Evolutionary conservation across 2,329 filamentous ascomycete genomes (phyloP), one percentile per base, ranked within the genome.

Genomic region (Alternaria conjuncta): DNA sequence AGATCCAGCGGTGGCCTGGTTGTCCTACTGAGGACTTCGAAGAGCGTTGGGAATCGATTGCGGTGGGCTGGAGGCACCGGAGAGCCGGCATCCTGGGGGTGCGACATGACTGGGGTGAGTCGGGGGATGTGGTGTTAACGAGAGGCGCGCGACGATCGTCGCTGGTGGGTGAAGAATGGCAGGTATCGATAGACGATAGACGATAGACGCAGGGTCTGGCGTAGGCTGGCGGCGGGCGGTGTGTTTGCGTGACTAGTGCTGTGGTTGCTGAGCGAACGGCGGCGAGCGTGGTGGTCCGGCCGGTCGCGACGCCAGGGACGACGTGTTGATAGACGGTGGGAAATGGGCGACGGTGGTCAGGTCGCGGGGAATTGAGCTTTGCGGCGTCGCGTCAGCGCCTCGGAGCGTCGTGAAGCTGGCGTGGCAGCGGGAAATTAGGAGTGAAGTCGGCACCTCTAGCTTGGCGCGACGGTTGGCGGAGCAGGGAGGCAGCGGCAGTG

Each of bases 1-100:
- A 99, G 86, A 77, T 99, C 96, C 61, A 99, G 95, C 0, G 96
- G 96, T 53, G 96, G 93, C 20, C 96, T 86, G n/a, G 96, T 99
- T 68, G 94, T 90, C 71, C 96, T 90, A 78, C 93, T 97, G 65
- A 99, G 85, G 60, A 99, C 96, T 82, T 99, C 96, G 78, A 97
- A 97, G 55, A 99, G 88, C 2, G 94, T 97, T 50, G 96, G 96
- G 63, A 99, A 88, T 69, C 96, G 88, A 79, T 97, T 96, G 75
- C 96, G 90, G 72, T 82, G 49, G 30, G 49, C 18, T 65, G 57
- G 72, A 67, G 43, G 36, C 36, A 41, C 57, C 60, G n/a, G 46
- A 28, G 41, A 47, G 43, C 46, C 21, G 10, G 45, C 45, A 55
- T 72, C 21, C 15, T 44, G 13, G 18, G 68, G 67, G 57, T 72